phyloP scores from a whole-genome alignment of 495 filamentous ascomycete species.

The Hypoxylon intermedium region DNA sequence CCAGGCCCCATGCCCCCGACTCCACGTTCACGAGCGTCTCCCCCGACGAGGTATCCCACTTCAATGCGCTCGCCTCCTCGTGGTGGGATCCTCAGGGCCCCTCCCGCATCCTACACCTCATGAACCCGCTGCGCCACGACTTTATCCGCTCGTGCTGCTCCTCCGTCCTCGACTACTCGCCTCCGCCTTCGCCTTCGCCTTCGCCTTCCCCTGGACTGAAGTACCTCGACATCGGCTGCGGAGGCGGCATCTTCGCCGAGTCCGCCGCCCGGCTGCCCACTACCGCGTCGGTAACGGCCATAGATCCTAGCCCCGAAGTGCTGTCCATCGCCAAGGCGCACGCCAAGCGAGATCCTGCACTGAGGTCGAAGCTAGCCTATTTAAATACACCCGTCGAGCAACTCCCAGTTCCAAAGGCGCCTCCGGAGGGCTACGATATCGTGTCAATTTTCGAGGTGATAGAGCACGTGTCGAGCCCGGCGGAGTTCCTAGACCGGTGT shows the following conservation, averaged over 20 bases:
- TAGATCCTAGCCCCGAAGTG: slow-evolving; percentile 84
- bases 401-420: slow-evolving; percentile 54
- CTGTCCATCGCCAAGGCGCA: slow-evolving; percentile 80
- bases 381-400: slow-evolving; percentile 73
- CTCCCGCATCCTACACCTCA: slow-evolving; percentile 90
- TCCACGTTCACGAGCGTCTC: slow-evolving; percentile 72
- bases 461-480: slow-evolving; percentile 81
- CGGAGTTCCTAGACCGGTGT: slow-evolving; percentile 71
- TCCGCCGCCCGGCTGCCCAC: slow-evolving; percentile 77
- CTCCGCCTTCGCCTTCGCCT: slow-evolving; percentile 22
- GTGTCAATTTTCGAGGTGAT: slow-evolving; percentile 92
- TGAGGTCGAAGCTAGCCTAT: slow-evolving; percentile 69
- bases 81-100: slow-evolving; percentile 99
- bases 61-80: slow-evolving; percentile 86
- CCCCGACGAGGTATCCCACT: slow-evolving; percentile 87
- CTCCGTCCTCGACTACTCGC: slow-evolving; percentile 47
- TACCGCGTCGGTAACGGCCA: slow-evolving; percentile 74
- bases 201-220: slow-evolving; percentile 49
- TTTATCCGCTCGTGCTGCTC: slow-evolving; percentile 80
- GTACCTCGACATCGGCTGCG: slow-evolving; percentile 94
- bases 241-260: slow-evolving; percentile 95
- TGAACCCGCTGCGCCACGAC: slow-evolving; percentile 96
- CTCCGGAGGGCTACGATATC: slow-evolving; percentile 67
- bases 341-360: slow-evolving; percentile 69
- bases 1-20: slow-evolving; percentile 20